Evolutionary conservation across 495 filamentous ascomycete species (phyloP).

Genomic region (Aspergillus haitiensis): DNA sequence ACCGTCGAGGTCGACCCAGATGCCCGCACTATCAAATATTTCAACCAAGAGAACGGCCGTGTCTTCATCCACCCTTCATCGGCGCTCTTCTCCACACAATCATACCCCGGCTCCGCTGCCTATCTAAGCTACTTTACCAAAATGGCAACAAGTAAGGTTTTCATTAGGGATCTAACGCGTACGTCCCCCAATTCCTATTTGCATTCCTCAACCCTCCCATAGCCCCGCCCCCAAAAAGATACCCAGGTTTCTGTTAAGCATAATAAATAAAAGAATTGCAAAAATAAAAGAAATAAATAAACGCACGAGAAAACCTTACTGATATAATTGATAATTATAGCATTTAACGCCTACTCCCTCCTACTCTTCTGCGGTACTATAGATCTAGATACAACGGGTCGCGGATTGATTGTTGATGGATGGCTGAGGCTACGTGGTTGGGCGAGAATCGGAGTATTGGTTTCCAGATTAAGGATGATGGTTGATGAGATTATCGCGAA

Average conservation of each 20-base stretch:
- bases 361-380: slow-evolving; percentile 89
- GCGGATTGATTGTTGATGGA: slow-evolving; percentile 87
- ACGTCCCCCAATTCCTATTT: slow-evolving; percentile 3
- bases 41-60: slow-evolving; percentile 77
- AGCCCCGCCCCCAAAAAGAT: neutral
- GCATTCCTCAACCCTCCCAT: slow-evolving; percentile 34
- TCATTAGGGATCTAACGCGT: slow-evolving; percentile 87
- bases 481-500: slow-evolving; percentile 77
- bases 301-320: neutral
- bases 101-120: slow-evolving; percentile 63
- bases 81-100: slow-evolving; percentile 78
- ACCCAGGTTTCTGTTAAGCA: neutral
- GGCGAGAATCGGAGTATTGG: slow-evolving; percentile 90
- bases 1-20: slow-evolving; percentile 92
- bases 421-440: slow-evolving; percentile 90
- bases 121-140: slow-evolving; percentile 88
- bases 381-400: slow-evolving; percentile 79
- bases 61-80: slow-evolving; percentile 92
- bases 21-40: slow-evolving; percentile 88
- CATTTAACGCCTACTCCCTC: slow-evolving; percentile 87
- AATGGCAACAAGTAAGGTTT: slow-evolving; percentile 86
- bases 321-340: slow-evolving; percentile 35
- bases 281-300: slow-evolving; percentile 2
- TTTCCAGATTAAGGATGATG: slow-evolving; percentile 79
- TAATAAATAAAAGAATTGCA: neutral